Base-by-base conservation (phyloP, 129 eudicot genomes). In the Saposhnikovia divaricata region DNA sequence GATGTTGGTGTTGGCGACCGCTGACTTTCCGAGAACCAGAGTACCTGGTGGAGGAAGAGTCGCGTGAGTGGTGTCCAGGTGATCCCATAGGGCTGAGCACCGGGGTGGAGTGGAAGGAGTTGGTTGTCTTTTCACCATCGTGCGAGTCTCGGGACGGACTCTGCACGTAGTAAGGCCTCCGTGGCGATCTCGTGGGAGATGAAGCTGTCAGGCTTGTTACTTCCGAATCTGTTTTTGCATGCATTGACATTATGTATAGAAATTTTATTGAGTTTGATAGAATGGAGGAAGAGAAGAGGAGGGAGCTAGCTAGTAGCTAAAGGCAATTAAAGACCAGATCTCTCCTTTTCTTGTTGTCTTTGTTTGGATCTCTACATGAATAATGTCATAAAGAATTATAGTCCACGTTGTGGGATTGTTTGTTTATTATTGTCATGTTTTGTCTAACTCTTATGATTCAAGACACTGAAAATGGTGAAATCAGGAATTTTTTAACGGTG, bases 51-150 rank as follows among this genome's bases (percentile, higher is more conserved):
- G 99, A 96, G 6, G 98, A 92, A 18, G 98, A 92, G 86, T 92
- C 96, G 0, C 99, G 93, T 21, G 98, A 96, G 82, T 92, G 96
- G 27, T 88, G 99, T 39, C 99, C 97, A 48, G 99, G 99, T 1
- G 99, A 96, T 11, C 96, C 99, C 90, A 84, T 90, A 66, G 99
- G 99, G 79, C 97, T 96, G 72, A 92, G 84, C 1, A 92, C 95
- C 0, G 99, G 99, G 5, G 99, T 96, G 18, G 99, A 96, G 83
- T 96, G 99, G 84, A 96, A 96, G 1, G 98, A 92, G 81, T 90
- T 96, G 9, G 99, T 88, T 77, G 93, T 96, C 82, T 96, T 96
- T 39, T 96, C 99, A 16, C 99, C 99, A 83, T 96, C 98, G 90
- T 96, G 99, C 0, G 98, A 94, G 70, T 94, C 98, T 15, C 98